Conservation (phyloP, 2,329 filamentous ascomycete genomes). For the Penicillium digitatum region DNA sequence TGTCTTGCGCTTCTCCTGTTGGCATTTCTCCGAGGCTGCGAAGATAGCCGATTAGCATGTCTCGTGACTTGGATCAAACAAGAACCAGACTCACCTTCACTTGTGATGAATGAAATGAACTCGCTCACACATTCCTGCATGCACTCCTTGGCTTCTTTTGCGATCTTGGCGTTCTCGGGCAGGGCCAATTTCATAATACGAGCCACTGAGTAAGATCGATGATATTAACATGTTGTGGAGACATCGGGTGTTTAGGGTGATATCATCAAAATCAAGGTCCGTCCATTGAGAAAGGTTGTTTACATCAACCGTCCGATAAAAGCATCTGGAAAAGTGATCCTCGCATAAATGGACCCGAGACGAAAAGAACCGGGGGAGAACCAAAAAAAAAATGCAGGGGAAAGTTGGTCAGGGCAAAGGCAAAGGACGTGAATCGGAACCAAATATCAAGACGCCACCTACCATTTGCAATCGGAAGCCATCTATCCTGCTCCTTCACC, state of each 20-base stretch:
- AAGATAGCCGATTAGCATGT: slow-evolving; percentile 6
- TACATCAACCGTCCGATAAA: background rate
- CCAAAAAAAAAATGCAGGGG: slow-evolving; percentile 21
- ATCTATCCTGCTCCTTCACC: slow-evolving; percentile 99
- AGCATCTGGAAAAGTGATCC: background rate
- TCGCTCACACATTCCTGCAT: slow-evolving; percentile 99
- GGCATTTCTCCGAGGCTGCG: slow-evolving; percentile 94
- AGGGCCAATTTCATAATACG: slow-evolving; percentile 98
- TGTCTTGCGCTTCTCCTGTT: slow-evolving; percentile 98
- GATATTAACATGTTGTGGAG: slow-evolving; percentile 20
- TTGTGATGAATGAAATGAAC: slow-evolving; percentile 99
- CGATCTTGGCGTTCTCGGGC: slow-evolving; percentile 97
- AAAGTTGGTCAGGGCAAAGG: slow-evolving; percentile 29
- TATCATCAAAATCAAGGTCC: background rate
- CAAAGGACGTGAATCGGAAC: slow-evolving; percentile 52
- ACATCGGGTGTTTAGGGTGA: background rate
- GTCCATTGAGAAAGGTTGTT: background rate
- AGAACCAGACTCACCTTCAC: slow-evolving; percentile 69
- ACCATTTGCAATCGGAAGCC: slow-evolving; percentile 99
- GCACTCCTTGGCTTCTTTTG: slow-evolving; percentile 98
- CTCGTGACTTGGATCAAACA: background rate
- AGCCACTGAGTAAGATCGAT: slow-evolving; percentile 78
- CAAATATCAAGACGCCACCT: slow-evolving; percentile 54
- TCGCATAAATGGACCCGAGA: background rate
- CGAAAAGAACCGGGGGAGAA: background rate